Evolutionary conservation across 1,284 basidiomycete species (phyloP).

Genomic region (Moniliophthora roreri): DNA sequence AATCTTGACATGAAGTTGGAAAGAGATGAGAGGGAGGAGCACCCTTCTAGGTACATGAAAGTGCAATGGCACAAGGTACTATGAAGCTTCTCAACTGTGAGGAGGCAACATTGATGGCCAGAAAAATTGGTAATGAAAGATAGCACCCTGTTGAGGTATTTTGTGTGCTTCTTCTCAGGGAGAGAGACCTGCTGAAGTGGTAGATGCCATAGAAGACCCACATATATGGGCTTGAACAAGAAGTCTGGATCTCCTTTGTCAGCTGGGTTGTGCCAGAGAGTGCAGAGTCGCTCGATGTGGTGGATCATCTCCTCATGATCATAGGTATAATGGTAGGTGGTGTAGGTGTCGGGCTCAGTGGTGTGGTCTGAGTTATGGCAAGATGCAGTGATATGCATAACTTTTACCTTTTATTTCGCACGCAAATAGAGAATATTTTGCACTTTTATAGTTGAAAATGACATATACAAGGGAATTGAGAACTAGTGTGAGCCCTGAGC

Average conservation of each 20-base stretch:
- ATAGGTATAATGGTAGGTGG: slow-evolving; percentile 1
- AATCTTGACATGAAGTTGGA: slow-evolving; percentile 10
- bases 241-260: slow-evolving; percentile 15
- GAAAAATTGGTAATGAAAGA: slow-evolving; percentile 3
- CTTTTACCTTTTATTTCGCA: too few relatives aligned
- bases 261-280: slow-evolving; percentile 13
- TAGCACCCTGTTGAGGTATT: slow-evolving; percentile 16
- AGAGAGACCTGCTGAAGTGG: slow-evolving; percentile 12
- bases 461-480: too few relatives aligned
- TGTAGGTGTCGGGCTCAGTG: too few relatives aligned
- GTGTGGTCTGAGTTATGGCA: too few relatives aligned
- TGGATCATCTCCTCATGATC: background rate
- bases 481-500: too few relatives aligned
- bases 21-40: slow-evolving; percentile 1
- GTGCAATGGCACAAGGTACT: slow-evolving; percentile 18
- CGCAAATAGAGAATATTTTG: too few relatives aligned
- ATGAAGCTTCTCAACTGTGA: slow-evolving; percentile 14
- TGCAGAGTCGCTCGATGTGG: background rate
- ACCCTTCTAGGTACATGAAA: slow-evolving; percentile 17
- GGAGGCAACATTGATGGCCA: background rate
- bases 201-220: slow-evolving; percentile 22
- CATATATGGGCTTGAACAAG: slow-evolving; percentile 9
- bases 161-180: slow-evolving; percentile 15
- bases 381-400: too few relatives aligned
- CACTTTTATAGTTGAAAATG: too few relatives aligned